Percentiles rank a stretch among this genome's conserved stretches.
These are phyloP conservation scores for Potentilla sterilis DNA, from an alignment of 306 rosid genomes.

Conservation along the genomic window DNA sequence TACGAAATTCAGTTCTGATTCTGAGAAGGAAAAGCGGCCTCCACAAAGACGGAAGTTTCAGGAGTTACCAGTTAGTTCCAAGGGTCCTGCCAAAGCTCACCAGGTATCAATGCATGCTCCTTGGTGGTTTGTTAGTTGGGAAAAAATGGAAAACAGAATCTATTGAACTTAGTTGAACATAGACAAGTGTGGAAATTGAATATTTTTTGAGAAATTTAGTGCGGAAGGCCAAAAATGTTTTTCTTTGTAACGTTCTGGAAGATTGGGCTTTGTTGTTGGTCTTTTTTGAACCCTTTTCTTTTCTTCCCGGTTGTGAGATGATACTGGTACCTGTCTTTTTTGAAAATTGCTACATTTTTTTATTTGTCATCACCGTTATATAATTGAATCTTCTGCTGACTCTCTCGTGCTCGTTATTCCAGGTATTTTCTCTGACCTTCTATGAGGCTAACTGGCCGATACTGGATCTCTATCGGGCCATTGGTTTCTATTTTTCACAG, in stretches of 20 bases:
- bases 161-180: not conserved
- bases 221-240: not conserved
- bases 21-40: slow-evolving; percentile 59
- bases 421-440: slow-evolving; percentile 99
- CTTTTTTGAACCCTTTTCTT: not conserved
- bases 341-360: not conserved
- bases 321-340: not conserved
- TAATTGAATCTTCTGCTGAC: slow-evolving; percentile 46
- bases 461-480: slow-evolving; percentile 75
- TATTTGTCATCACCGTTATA: not conserved
- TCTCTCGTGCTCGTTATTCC: slow-evolving; percentile 76
- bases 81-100: slow-evolving; percentile 44
- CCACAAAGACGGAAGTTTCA: slow-evolving; percentile 83
- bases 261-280: not conserved
- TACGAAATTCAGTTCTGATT: slow-evolving; percentile 35
- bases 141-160: not conserved
- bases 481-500: slow-evolving; percentile 89
- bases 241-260: not conserved
- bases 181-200: not conserved
- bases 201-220: too few species aligned
- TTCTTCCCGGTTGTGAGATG: not conserved
- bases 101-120: slow-evolving; percentile 61
- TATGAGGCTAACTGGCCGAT: slow-evolving; percentile 82
- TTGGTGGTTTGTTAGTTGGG: slow-evolving; percentile 19
- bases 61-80: slow-evolving; percentile 64